Percentiles rank a stretch among this genome's conserved stretches.
Conservation (phyloP, 108 stramenopile species). For the Pseudonitzschia multiseries region DNA sequence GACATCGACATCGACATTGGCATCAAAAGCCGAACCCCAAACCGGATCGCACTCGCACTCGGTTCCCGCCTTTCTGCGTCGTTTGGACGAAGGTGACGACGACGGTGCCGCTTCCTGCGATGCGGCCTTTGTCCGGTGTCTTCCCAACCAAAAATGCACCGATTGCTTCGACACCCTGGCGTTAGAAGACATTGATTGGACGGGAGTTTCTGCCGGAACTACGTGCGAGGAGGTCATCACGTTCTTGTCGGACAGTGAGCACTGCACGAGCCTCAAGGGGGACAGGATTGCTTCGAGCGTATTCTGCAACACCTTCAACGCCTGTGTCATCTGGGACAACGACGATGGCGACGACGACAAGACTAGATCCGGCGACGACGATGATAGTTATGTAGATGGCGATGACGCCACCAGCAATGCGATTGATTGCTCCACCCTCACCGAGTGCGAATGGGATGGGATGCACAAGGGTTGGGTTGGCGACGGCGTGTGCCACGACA, state of each 20-base stretch:
- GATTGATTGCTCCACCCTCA: constrained; percentile 71
- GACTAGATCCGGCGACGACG: no score
- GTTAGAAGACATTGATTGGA: constrained; percentile 73
- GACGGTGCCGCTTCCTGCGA: constrained; percentile 46
- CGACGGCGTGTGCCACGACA: constrained; percentile 85
- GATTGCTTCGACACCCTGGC: constrained; percentile 69
- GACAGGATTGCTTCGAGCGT: constrained; percentile 30
- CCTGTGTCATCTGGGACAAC: constrained; percentile 73
- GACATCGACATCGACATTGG: no score
- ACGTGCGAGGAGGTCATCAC: constrained; percentile 62
- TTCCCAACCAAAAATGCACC: constrained; percentile 56
- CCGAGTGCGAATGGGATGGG: constrained; percentile 79
- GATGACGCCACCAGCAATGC: constrained; percentile 19
- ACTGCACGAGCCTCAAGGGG: constrained; percentile 48
- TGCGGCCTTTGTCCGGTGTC: constrained; percentile 61
- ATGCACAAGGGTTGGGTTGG: constrained; percentile 74
- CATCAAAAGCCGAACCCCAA: not conserved
- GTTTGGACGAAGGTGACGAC: not conserved
- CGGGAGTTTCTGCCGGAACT: constrained; percentile 70
- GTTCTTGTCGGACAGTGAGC: constrained; percentile 43
- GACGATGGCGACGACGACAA: constrained; percentile 34
- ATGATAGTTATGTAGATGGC: constrained; percentile 18
- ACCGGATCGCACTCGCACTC: no score
- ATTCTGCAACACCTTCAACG: constrained; percentile 77
- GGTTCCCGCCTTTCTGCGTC: not conserved